phyloP scores from a whole-genome alignment of 441 rosid species.

The Brassica balearica region DNA sequence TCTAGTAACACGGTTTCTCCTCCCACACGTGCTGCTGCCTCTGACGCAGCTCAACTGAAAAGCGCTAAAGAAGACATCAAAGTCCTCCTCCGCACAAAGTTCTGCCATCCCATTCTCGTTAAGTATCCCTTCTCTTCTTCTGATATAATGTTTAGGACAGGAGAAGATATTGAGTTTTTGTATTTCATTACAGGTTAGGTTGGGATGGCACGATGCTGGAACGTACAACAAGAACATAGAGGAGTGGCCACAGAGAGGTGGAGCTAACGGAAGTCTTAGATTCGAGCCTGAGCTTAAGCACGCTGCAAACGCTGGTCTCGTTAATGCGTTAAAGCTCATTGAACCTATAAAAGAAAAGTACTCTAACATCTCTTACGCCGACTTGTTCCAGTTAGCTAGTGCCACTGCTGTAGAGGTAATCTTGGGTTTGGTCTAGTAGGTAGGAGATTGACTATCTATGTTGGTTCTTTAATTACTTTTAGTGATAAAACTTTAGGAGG shows the following conservation, averaged over 20 bases:
- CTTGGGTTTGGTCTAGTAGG: no score
- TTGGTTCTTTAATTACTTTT: no score
- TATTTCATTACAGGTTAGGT: conserved; percentile 61
- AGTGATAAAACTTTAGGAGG: conserved; percentile 59
- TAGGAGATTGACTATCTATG: no score
- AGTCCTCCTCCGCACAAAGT: conserved; percentile 71
- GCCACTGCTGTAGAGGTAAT: conserved; percentile 88
- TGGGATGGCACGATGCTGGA: conserved; percentile 98
- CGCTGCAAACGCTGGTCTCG: conserved; percentile 94
- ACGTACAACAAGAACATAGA: conserved; percentile 88
- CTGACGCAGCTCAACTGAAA: conserved; percentile 81
- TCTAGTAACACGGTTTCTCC: conserved; percentile 32
- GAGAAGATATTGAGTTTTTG: background rate
- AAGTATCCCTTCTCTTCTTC: conserved; percentile 4
- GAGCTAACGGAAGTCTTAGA: conserved; percentile 94
- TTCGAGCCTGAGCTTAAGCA: conserved; percentile 92
- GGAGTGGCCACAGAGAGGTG: conserved; percentile 94
- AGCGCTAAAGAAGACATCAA: conserved; percentile 88
- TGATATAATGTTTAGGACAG: background rate
- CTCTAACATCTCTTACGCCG: conserved; percentile 78
- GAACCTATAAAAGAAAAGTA: conserved; percentile 85
- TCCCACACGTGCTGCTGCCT: conserved; percentile 64
- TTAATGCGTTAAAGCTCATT: conserved; percentile 78
- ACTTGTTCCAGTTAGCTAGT: conserved; percentile 92
- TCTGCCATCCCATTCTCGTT: conserved; percentile 88